phyloP scores from a whole-genome alignment of 352 stramenopile genomes.

The Globisporangium parvum region DNA sequence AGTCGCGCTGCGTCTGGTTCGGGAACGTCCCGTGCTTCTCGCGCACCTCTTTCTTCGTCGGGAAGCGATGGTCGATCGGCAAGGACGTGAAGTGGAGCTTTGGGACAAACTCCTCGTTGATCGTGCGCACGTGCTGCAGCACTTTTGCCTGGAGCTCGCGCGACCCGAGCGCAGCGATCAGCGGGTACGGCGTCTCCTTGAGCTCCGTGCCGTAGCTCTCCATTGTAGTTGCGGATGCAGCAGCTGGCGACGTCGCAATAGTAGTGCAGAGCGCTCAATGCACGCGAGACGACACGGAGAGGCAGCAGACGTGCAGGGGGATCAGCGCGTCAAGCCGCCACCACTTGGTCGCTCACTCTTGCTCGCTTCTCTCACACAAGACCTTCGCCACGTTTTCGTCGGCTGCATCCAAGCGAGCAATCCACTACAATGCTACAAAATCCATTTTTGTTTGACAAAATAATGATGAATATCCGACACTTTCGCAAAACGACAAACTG shows the following conservation, averaged over 20 bases:
- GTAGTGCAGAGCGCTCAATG: background rate
- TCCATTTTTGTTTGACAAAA: too few relatives aligned
- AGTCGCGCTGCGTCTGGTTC: constrained; percentile 79
- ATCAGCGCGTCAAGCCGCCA: too few relatives aligned
- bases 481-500: too few relatives aligned
- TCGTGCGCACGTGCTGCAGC: constrained; percentile 48
- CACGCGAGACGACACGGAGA: too few relatives aligned
- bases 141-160: constrained; percentile 74
- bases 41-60: constrained; percentile 75
- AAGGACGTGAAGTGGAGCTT: constrained; percentile 73
- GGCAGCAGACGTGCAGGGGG: too few relatives aligned
- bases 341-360: too few relatives aligned
- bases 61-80: constrained; percentile 71
- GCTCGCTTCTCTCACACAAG: too few relatives aligned
- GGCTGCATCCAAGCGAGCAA: too few relatives aligned
- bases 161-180: constrained; percentile 73
- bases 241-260: background rate
- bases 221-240: constrained; percentile 28
- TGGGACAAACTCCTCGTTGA: constrained; percentile 82
- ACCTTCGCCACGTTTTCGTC: too few relatives aligned
- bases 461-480: too few relatives aligned
- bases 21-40: constrained; percentile 83
- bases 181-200: constrained; percentile 83
- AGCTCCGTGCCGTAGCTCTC: constrained; percentile 80
- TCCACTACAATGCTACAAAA: too few relatives aligned